Evolutionary conservation across 106 monocot species (phyloP).

Genomic region (Apostasia shenzhenica): DNA sequence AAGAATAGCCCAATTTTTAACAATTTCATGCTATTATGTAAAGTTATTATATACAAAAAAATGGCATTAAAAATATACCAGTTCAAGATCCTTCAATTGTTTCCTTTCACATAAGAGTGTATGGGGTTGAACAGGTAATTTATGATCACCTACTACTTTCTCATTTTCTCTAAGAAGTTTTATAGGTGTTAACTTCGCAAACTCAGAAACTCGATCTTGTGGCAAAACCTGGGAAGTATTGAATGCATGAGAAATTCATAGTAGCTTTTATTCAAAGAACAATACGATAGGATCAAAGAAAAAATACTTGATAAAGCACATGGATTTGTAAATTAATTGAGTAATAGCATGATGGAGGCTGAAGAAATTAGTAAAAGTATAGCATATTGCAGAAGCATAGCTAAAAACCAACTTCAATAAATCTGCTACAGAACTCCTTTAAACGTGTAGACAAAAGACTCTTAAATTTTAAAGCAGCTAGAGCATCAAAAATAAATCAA

Average conservation of each 20-base stretch:
- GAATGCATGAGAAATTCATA: not conserved
- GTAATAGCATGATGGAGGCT: too few relatives aligned
- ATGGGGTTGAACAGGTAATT: conserved; percentile 69
- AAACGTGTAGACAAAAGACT: too few relatives aligned
- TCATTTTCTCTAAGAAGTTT: conserved; percentile 90
- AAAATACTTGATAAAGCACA: not conserved
- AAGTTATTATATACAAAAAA: not conserved
- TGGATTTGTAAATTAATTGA: too few relatives aligned
- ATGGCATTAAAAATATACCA: conserved; percentile 32
- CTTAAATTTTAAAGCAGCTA: too few relatives aligned
- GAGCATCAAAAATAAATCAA: too few relatives aligned
- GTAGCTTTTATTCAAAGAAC: not conserved
- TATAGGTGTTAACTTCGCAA: conserved; percentile 65
- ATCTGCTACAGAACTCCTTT: too few relatives aligned
- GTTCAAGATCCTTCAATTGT: conserved; percentile 73
- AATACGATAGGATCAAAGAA: not conserved
- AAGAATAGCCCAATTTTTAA: too few relatives aligned
- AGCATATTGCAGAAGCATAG: too few relatives aligned
- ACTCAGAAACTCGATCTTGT: conserved; percentile 97
- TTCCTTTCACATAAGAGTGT: conserved; percentile 73
- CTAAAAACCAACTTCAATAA: too few relatives aligned
- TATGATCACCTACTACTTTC: conserved; percentile 90
- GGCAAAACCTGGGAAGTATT: conserved; percentile 64
- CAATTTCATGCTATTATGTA: not conserved
- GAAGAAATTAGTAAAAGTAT: too few relatives aligned